Evolutionary conservation across 2,329 filamentous ascomycete genomes (phyloP).

Genomic region (Fusarium decemcellulare): DNA sequence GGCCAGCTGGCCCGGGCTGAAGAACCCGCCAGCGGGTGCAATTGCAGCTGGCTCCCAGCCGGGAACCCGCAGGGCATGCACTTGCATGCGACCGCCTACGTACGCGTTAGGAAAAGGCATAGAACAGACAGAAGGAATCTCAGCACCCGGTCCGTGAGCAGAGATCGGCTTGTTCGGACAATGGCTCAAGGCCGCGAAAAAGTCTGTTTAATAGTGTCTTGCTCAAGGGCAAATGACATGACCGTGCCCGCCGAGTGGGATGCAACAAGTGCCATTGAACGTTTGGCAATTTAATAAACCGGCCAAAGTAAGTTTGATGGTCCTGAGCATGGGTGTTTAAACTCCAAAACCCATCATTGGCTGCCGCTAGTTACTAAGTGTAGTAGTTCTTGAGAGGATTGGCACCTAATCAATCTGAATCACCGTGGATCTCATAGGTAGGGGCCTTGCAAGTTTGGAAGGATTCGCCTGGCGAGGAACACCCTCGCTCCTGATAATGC

Average conservation of each 20-base stretch:
- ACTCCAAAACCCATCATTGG: constrained; percentile 1
- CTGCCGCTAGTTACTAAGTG: neutral
- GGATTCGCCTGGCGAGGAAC: constrained; percentile 12
- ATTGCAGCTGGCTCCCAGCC: constrained; percentile 5
- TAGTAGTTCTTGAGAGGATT: constrained; percentile 7
- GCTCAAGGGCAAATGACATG: neutral
- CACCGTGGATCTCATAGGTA: constrained; percentile 7
- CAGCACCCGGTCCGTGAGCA: neutral
- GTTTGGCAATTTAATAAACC: neutral
- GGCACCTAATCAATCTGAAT: constrained; percentile 19
- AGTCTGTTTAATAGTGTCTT: neutral
- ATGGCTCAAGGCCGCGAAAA: neutral
- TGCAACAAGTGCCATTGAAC: neutral
- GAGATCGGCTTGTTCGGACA: neutral
- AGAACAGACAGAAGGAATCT: neutral
- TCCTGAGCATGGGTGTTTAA: constrained; percentile 2
- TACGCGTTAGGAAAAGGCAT: neutral
- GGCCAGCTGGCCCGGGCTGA: neutral
- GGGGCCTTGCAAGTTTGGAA: constrained; percentile 11
- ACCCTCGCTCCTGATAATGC: constrained; percentile 1
- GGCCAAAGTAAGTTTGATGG: neutral
- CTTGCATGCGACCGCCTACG: neutral
- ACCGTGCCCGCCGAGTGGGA: neutral
- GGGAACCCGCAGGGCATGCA: constrained; percentile 4
- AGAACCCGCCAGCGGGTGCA: neutral